These are phyloP conservation scores for Trichoderma orchidacearum DNA, from an alignment of 495 filamentous ascomycete species.

Conservation along the genomic window DNA sequence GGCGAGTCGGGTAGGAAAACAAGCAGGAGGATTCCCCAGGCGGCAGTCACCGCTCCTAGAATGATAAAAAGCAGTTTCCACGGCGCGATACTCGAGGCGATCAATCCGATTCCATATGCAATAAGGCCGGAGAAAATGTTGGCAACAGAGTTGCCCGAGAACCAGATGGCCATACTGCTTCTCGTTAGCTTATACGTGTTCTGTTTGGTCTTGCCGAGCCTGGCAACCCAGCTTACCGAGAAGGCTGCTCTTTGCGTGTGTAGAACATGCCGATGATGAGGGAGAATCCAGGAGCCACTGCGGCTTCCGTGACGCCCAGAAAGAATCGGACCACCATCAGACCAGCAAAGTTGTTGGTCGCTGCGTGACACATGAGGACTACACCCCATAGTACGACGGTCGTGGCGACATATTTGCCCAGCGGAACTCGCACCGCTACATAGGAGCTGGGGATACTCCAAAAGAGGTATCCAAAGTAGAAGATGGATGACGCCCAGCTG, in stretches of 20 bases:
- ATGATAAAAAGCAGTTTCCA: conserved; percentile 24
- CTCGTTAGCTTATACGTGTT: too few relatives aligned
- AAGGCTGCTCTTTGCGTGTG: conserved; percentile 19
- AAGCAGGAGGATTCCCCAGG: conserved; percentile 12
- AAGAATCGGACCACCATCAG: conserved; percentile 48
- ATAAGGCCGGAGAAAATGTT: conserved; percentile 16
- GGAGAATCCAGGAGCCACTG: conserved; percentile 25
- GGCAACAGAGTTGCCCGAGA: conserved; percentile 18
- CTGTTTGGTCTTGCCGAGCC: too few relatives aligned
- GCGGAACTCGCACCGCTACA: background rate
- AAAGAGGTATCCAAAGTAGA: background rate
- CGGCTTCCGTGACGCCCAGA: conserved; percentile 40
- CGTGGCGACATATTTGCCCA: background rate
- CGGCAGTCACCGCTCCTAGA: conserved; percentile 15
- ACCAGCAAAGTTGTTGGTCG: conserved; percentile 53
- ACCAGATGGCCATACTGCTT: too few relatives aligned
- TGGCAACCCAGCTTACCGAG: conserved; percentile 22
- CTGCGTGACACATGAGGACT: conserved; percentile 36
- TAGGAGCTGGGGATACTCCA: background rate
- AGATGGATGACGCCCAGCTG: background rate
- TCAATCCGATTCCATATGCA: conserved; percentile 31
- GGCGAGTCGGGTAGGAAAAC: conserved; percentile 17
- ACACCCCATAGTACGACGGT: conserved; percentile 4
- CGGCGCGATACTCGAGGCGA: conserved; percentile 15
- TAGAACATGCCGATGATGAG: conserved; percentile 21